Conservation (phyloP, 192 early-diverging fungal species). For the Linnemannia hyalina region DNA sequence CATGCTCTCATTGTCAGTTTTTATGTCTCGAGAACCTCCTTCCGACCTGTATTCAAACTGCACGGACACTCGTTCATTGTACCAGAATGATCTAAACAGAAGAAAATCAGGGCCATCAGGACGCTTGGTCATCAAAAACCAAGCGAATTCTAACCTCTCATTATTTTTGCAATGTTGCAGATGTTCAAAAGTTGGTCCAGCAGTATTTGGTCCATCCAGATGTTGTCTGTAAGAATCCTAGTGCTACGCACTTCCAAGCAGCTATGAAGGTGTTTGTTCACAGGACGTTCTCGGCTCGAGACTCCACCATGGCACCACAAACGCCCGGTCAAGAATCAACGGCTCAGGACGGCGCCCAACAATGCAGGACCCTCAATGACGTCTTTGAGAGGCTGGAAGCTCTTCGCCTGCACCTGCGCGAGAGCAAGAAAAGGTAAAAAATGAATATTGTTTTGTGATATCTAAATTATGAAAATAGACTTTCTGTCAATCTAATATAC, state of each 20-base stretch:
- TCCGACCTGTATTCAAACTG: too few species aligned
- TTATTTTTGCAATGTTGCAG: neutral
- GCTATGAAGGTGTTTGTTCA: neutral
- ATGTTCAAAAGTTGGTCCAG: neutral
- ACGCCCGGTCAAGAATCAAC: neutral
- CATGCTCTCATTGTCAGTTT: too few species aligned
- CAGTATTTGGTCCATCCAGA: neutral
- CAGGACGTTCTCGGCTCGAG: neutral
- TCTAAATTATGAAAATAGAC: too few species aligned
- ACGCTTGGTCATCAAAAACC: too few species aligned
- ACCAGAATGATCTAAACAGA: too few species aligned
- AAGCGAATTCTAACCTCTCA: too few species aligned
- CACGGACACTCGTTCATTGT: too few species aligned
- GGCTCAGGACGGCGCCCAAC: neutral
- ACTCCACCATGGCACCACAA: neutral
- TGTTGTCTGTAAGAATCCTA: neutral
- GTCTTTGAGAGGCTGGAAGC: neutral
- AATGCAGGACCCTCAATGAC: neutral
- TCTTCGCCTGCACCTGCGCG: neutral
- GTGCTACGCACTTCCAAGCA: neutral
- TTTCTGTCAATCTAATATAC: too few species aligned
- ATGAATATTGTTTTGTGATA: too few species aligned
- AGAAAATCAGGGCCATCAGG: too few species aligned
- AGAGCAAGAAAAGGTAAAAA: neutral
- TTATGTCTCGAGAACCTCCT: too few species aligned